Base-by-base conservation (phyloP, 202 grass and related monocot genomes). In the Brachypodium distachyon region DNA sequence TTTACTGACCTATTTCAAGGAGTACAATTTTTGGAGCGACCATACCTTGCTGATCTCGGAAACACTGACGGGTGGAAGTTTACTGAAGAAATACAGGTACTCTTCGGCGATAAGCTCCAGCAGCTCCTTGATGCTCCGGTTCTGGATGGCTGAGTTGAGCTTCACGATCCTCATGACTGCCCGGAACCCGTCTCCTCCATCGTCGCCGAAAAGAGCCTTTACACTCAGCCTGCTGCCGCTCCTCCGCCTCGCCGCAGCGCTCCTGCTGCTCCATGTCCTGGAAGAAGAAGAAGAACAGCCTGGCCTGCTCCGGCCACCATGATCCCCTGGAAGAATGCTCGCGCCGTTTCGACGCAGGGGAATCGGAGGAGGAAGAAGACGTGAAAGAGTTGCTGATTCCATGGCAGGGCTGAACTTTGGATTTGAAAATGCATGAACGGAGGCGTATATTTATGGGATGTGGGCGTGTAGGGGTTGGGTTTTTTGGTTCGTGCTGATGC, bases 61-160 rank as follows among this genome's bases (percentile, higher is more conserved):
- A 8, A 71, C n/a, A 2, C 81, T 41, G 2, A 90, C 3, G 43
- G 87, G 17, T 1, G 43, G 65, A 28, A 94, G 25, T 46, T 52
- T 63, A 7, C 11, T 3, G 37, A 32, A 34, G 54, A 82, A 63
- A 37, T 88, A 88, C 5, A 33, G 66, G 84, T 82, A 94, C 75
- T 90, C 91, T 0, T 98, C 89, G 6, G 32, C 47, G 16, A 82
- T 9, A n/a, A 94, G 83, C 23, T 88, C 85, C 0, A 86, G 17
- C 1, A 94, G 47, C 79, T 92, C 82, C 58, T 77, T 88, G 31
- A 88, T n/a, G 51, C 89, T 94, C 69, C 73, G 71, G 73, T 98
- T 94, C 75, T 86, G 81, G 39, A 94, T 81, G 28, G 89, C 95
- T 7, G 87, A 92, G 28, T 87, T 87, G 14, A 98, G 76, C 79